Evolutionary conservation across 2,329 filamentous ascomycete genomes (phyloP).

Genomic region (Onygenales sp.): DNA sequence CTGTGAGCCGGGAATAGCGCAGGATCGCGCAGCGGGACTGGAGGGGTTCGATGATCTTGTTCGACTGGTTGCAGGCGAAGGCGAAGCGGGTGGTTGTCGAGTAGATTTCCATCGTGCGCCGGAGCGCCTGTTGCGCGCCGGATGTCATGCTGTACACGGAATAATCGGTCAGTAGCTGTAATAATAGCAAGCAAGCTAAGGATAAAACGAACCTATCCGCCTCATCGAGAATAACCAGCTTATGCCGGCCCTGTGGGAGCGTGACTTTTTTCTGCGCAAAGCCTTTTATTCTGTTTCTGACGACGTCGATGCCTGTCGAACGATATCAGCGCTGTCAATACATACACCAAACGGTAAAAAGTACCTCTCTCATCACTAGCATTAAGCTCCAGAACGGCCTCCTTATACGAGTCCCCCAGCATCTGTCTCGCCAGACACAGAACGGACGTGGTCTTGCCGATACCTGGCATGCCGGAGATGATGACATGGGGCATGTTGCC

Average conservation of each 20-base stretch:
- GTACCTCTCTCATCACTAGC: constrained; percentile 85
- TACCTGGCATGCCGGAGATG: constrained; percentile 98
- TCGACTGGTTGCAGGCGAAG: constrained; percentile 96
- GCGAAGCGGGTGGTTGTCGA: constrained; percentile 93
- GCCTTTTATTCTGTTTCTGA: constrained; percentile 93
- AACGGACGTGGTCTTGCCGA: constrained; percentile 95
- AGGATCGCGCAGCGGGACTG: constrained; percentile 95
- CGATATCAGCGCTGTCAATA: neutral
- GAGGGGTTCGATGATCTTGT: constrained; percentile 99
- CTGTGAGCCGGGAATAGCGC: constrained; percentile 83
- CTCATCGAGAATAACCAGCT: constrained; percentile 95
- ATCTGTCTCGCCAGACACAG: constrained; percentile 87
- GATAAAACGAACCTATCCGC: constrained; percentile 59
- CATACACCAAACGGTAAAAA: neutral
- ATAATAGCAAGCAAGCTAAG: neutral
- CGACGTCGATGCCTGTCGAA: constrained; percentile 76
- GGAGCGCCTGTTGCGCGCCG: constrained; percentile 87
- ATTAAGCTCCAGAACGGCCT: constrained; percentile 92
- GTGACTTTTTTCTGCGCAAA: constrained; percentile 99
- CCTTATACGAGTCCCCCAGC: constrained; percentile 88
- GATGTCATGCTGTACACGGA: constrained; percentile 64
- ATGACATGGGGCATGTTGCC: constrained; percentile 99
- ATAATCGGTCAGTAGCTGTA: neutral
- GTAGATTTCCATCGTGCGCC: constrained; percentile 98
- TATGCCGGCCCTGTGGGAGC: constrained; percentile 79